Evolutionary conservation across 371 early-diverging fungal species (phyloP).

Genomic region (Rhizopus delemar): DNA sequence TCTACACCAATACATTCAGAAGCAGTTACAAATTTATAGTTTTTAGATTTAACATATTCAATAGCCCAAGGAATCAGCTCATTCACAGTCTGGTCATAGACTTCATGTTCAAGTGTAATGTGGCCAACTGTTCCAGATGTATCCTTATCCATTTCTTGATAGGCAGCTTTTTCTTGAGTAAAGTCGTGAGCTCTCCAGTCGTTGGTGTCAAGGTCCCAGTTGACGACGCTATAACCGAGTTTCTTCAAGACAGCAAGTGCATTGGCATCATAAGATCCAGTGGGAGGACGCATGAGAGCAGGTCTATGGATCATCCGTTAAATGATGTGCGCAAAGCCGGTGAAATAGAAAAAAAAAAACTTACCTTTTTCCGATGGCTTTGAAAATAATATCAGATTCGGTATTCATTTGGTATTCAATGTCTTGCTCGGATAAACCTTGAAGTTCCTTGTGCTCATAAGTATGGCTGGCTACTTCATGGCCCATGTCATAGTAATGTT

Average conservation of each 20-base stretch:
- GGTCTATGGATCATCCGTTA: conserved; percentile 7
- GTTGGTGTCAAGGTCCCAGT: conserved; percentile 55
- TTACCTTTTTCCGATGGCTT: conserved; percentile 17
- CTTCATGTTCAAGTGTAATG: conserved; percentile 38
- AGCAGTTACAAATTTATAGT: conserved; percentile 44
- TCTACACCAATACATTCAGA: conserved; percentile 32
- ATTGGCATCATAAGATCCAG: conserved; percentile 36
- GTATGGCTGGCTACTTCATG: conserved; percentile 45
- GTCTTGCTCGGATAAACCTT: conserved; percentile 12
- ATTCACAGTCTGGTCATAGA: conserved; percentile 24
- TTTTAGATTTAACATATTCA: conserved; percentile 27
- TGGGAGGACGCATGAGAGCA: conserved; percentile 44
- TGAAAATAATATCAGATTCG: conserved; percentile 17
- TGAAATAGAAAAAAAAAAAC: not conserved
- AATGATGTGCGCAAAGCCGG: not conserved
- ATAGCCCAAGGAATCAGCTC: conserved; percentile 34
- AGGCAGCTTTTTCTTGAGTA: conserved; percentile 12
- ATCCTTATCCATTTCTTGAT: conserved; percentile 15
- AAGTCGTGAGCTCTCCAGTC: conserved; percentile 41
- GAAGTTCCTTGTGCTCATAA: conserved; percentile 36
- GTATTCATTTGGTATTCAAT: conserved; percentile 23
- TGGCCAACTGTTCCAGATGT: conserved; percentile 21
- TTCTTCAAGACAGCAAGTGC: conserved; percentile 36
- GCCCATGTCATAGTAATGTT: conserved; percentile 19
- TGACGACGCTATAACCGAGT: conserved; percentile 45